Evolutionary conservation across 495 filamentous ascomycete genomes (phyloP).

Genomic region (Viridothelium virens): DNA sequence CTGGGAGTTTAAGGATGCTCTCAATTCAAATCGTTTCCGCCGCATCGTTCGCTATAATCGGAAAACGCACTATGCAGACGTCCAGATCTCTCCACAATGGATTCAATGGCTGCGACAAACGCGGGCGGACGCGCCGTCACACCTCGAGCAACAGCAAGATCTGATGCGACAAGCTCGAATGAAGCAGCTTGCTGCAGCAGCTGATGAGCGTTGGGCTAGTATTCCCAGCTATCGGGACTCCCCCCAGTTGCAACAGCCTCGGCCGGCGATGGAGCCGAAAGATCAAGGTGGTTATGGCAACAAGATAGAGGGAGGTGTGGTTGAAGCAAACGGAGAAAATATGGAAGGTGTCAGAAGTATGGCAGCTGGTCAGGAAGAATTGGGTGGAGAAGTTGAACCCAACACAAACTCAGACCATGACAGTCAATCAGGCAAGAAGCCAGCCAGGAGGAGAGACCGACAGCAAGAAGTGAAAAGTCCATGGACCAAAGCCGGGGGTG

Average conservation of each 20-base stretch:
- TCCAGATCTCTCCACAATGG: slow-evolving; percentile 70
- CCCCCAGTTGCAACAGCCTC: slow-evolving; percentile 43
- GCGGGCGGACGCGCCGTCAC: slow-evolving; percentile 57
- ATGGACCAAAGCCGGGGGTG: slow-evolving; percentile 44
- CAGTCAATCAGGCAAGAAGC: slow-evolving; percentile 27
- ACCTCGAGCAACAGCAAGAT: slow-evolving; percentile 69
- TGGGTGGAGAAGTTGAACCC: slow-evolving; percentile 4
- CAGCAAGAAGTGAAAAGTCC: slow-evolving; percentile 45
- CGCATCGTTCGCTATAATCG: slow-evolving; percentile 62
- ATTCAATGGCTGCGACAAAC: slow-evolving; percentile 93
- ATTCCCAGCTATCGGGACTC: slow-evolving; percentile 59
- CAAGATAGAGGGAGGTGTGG: slow-evolving; percentile 20
- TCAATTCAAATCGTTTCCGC: slow-evolving; percentile 45
- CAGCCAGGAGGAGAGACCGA: slow-evolving; percentile 27
- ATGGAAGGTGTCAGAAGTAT: slow-evolving; percentile 21
- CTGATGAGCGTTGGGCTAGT: slow-evolving; percentile 79
- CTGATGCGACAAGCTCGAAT: slow-evolving; percentile 57
- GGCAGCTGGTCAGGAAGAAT: slow-evolving; percentile 24
- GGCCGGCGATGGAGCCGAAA: slow-evolving; percentile 34
- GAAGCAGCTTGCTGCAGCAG: slow-evolving; percentile 64
- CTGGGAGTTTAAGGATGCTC: slow-evolving; percentile 76
- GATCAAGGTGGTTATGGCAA: slow-evolving; percentile 31
- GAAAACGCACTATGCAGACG: slow-evolving; percentile 57
- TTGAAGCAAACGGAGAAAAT: not conserved
- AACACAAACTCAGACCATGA: slow-evolving; percentile 17